phyloP scores from a whole-genome alignment of 2,329 filamentous ascomycete genomes.

The Trichoderma harzianum region DNA sequence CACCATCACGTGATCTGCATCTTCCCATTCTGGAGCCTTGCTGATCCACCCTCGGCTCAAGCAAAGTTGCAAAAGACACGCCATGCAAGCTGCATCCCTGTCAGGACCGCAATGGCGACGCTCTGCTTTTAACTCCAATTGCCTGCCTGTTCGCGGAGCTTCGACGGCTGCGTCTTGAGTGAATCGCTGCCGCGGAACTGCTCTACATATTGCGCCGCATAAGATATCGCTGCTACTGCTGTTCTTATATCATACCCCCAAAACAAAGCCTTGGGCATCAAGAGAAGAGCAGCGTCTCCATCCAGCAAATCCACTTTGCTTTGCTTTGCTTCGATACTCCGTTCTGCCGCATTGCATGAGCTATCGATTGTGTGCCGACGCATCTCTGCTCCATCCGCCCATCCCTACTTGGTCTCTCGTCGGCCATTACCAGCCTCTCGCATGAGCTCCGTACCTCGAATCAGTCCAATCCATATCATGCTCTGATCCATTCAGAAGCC shows the following conservation, averaged over 20 bases:
- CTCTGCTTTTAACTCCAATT: background rate
- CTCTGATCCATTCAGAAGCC: slow-evolving; percentile 26
- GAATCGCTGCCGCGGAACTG: background rate
- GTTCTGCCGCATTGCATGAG: slow-evolving; percentile 10
- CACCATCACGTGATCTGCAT: background rate
- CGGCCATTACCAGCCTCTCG: background rate
- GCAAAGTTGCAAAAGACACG: background rate
- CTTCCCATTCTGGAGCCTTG: background rate
- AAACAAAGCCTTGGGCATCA: background rate
- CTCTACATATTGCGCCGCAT: background rate
- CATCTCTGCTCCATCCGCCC: background rate
- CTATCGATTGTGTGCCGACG: slow-evolving; percentile 1
- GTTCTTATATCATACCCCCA: background rate
- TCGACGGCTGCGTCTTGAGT: background rate
- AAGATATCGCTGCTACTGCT: background rate
- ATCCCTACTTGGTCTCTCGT: background rate
- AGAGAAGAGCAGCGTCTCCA: background rate
- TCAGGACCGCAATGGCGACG: slow-evolving; percentile 3
- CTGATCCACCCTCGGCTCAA: background rate
- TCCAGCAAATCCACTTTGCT: background rate
- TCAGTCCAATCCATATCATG: slow-evolving; percentile 27
- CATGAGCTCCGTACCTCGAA: background rate
- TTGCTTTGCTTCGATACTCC: background rate
- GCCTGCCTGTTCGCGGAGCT: background rate
- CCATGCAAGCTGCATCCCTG: slow-evolving; percentile 14